Conservation (phyloP, 2,329 filamentous ascomycete genomes). For the Sporothrix pallida region DNA sequence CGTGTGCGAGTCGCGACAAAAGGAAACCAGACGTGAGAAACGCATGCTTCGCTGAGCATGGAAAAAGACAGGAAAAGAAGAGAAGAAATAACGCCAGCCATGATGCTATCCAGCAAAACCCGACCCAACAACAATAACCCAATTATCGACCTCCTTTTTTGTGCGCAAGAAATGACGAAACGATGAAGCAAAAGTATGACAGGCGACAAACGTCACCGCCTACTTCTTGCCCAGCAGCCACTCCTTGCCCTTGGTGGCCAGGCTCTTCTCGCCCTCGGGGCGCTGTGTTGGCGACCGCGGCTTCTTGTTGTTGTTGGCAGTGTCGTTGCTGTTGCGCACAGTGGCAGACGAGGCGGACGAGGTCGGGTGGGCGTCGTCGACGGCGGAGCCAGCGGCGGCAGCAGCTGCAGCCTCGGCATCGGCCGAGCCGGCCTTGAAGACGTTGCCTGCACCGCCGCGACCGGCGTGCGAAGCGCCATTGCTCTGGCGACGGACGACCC, state of each 20-base stretch:
- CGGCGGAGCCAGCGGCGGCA: conserved; percentile 42
- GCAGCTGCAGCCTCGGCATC: conserved; percentile 44
- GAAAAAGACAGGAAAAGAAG: neutral
- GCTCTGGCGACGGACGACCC: conserved; percentile 61
- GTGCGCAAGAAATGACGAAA: neutral
- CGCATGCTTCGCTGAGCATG: conserved; percentile 11
- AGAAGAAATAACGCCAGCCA: conserved; percentile 11
- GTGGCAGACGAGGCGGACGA: conserved; percentile 37
- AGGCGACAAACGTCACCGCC: neutral
- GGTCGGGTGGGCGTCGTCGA: conserved; percentile 42
- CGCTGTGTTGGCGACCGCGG: conserved; percentile 23
- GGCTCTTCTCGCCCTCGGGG: conserved; percentile 41
- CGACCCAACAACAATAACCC: neutral
- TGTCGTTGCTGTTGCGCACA: conserved; percentile 31
- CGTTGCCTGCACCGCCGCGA: conserved; percentile 76
- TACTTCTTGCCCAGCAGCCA: conserved; percentile 57
- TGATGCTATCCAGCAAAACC: conserved; percentile 17
- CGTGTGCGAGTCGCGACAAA: neutral
- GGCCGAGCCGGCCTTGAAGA: conserved; percentile 58
- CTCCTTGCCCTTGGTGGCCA: conserved; percentile 55
- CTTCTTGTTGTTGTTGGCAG: conserved; percentile 37
- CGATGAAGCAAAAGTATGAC: neutral
- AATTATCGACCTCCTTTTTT: conserved; percentile 19
- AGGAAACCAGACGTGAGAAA: neutral
- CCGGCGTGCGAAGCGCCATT: conserved; percentile 69